phyloP scores from a whole-genome alignment of 2,329 filamentous ascomycete genomes.

The Fonsecaea pedrosoi region DNA sequence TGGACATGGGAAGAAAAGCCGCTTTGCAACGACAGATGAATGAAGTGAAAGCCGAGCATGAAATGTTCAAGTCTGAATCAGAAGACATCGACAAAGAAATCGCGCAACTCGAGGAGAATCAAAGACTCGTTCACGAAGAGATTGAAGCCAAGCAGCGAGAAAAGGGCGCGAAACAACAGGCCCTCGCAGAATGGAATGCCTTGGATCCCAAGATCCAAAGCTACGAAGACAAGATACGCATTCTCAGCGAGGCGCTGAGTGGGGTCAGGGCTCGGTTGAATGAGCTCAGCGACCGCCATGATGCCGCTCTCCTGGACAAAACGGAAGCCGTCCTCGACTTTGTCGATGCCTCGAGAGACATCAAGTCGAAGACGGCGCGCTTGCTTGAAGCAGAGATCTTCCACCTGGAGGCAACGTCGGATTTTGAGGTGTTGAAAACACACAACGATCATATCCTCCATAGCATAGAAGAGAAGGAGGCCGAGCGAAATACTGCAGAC shows the following conservation, averaged over 20 bases:
- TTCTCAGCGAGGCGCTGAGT: conserved; percentile 49
- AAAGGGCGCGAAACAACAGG: conserved; percentile 69
- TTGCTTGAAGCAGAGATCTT: conserved; percentile 74
- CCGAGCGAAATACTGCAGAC: conserved; percentile 32
- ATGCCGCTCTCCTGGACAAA: conserved; percentile 63
- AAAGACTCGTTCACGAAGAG: conserved; percentile 28
- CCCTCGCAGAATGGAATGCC: conserved; percentile 56
- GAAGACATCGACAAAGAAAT: conserved; percentile 38
- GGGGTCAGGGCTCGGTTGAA: conserved; percentile 57
- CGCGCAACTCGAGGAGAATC: conserved; percentile 42
- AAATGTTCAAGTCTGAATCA: conserved; percentile 40
- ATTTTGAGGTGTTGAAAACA: conserved; percentile 70
- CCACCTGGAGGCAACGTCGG: conserved; percentile 81
- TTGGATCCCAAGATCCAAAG: conserved; percentile 47
- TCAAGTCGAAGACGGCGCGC: conserved; percentile 68
- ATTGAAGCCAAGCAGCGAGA: conserved; percentile 23
- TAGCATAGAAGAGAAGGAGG: conserved; percentile 50
- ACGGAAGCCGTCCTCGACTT: conserved; percentile 63
- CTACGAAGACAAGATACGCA: conserved; percentile 55
- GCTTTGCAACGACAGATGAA: conserved; percentile 62
- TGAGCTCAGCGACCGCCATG: conserved; percentile 61
- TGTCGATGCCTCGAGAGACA: conserved; percentile 64
- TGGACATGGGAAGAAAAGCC: conserved; percentile 66
- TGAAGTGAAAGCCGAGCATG: conserved; percentile 52
- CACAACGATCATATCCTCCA: conserved; percentile 68